phyloP scores from a whole-genome alignment of 2,329 filamentous ascomycete species.

The Apiospora marii region DNA sequence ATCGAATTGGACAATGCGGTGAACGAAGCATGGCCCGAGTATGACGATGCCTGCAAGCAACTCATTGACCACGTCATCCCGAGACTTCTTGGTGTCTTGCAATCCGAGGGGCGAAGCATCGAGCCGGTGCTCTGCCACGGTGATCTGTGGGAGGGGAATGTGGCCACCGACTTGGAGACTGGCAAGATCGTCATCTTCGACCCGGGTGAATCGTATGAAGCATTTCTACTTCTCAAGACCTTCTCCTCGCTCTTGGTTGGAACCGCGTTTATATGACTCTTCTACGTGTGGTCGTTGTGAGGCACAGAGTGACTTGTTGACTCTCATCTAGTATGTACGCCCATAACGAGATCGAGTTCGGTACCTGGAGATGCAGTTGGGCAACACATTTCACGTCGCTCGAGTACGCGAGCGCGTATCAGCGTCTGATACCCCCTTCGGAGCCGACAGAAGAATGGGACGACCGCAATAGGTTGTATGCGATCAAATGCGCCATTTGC shows the following conservation, averaged over 20 bases:
- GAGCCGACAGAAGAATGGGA: conserved; percentile 42
- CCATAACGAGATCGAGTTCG: conserved; percentile 26
- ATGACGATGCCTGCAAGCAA: conserved; percentile 34
- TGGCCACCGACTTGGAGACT: conserved; percentile 39
- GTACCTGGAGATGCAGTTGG: conserved; percentile 24
- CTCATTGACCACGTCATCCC: conserved; percentile 40
- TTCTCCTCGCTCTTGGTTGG: no score
- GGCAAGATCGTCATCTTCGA: conserved; percentile 33
- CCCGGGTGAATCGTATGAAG: not conserved
- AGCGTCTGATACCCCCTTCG: conserved; percentile 13
- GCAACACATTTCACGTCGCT: conserved; percentile 25
- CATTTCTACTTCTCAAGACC: not conserved
- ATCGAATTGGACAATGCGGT: conserved; percentile 37
- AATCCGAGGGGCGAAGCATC: conserved; percentile 34
- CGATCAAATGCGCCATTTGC: conserved; percentile 16
- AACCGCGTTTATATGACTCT: no score
- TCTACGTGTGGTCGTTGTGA: no score
- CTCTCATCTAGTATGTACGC: conserved; percentile 43
- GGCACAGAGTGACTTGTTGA: no score
- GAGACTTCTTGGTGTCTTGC: conserved; percentile 31
- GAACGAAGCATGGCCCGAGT: conserved; percentile 39
- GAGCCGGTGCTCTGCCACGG: conserved; percentile 43
- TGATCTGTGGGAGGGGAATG: conserved; percentile 49
- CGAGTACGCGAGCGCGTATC: conserved; percentile 27
- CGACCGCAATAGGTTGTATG: conserved; percentile 41